phyloP scores from a whole-genome alignment of 176 grass and related monocot genomes.

The Eleusine coracana region DNA sequence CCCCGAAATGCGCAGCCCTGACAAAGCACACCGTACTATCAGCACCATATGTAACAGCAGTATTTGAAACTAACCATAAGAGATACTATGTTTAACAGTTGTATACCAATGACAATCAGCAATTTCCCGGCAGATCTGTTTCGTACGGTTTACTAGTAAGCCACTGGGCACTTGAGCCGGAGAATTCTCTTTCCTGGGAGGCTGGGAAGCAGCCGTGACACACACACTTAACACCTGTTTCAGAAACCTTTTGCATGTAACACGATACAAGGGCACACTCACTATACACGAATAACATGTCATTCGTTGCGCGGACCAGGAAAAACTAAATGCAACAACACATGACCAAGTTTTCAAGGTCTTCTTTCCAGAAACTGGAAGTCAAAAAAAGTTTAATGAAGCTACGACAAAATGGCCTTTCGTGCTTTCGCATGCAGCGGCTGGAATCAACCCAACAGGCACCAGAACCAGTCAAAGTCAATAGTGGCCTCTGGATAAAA shows the following conservation, averaged over 20 bases:
- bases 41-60: too few relatives aligned
- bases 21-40: too few relatives aligned
- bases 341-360: not conserved
- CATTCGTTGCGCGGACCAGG: not conserved
- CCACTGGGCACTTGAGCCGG: too few relatives aligned
- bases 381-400: not conserved
- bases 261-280: not conserved
- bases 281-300: not conserved
- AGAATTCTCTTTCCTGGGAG: too few relatives aligned
- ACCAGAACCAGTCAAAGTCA: slow-evolving; percentile 7
- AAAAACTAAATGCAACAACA: not conserved
- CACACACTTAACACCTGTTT: not conserved
- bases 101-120: too few relatives aligned
- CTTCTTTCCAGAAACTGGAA: not conserved
- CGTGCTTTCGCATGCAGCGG: not conserved
- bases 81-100: too few relatives aligned
- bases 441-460: not conserved
- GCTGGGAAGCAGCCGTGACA: not conserved
- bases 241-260: not conserved
- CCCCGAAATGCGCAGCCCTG: not conserved
- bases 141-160: not conserved
- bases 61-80: too few relatives aligned
- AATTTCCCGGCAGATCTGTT: not conserved
- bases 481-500: not conserved
- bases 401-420: not conserved